These are phyloP conservation scores for Nicotiana otophora DNA, from an alignment of 257 asterid species.

Conservation along the genomic window DNA sequence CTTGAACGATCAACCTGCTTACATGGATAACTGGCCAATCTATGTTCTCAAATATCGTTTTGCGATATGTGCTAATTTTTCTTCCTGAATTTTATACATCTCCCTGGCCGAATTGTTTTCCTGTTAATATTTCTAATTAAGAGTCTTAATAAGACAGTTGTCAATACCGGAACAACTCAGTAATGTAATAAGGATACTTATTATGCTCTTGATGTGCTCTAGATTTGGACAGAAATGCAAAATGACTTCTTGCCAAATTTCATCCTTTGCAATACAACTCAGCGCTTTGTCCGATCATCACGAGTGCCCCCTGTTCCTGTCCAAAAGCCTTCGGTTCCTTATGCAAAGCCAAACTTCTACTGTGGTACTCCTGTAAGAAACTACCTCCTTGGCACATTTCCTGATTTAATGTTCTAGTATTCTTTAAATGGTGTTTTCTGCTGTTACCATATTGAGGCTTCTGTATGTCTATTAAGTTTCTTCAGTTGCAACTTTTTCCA, in stretches of 20 bases:
- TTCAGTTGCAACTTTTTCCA: not conserved
- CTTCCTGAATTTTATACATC: not conserved
- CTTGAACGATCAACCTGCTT: not conserved
- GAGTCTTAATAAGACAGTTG: not conserved
- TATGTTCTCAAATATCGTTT: not conserved
- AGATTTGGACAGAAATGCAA: slow-evolving; percentile 99
- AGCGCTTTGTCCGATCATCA: slow-evolving; percentile 90
- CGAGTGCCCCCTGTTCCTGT: slow-evolving; percentile 65
- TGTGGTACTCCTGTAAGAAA: slow-evolving; percentile 92
- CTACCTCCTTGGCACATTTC: not conserved
- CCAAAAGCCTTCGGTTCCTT: slow-evolving; percentile 92
- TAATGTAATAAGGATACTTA: slow-evolving; percentile 15
- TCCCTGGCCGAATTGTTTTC: not conserved
- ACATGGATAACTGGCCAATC: not conserved
- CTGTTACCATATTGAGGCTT: not conserved
- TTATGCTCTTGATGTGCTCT: slow-evolving; percentile 23
- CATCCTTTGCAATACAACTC: slow-evolving; percentile 95
- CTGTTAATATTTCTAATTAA: not conserved
- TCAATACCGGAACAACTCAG: not conserved
- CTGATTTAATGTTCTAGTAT: not conserved
- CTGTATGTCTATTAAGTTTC: not conserved
- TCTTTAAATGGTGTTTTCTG: not conserved
- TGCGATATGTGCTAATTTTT: not conserved
- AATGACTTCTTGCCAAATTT: slow-evolving; percentile 93
- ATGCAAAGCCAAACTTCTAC: slow-evolving; percentile 85